A percentile compares a stretch with the other conserved stretches of the same genome.
These are phyloP conservation scores for Ophiostoma novo-ulmi DNA, from an alignment of 2,329 filamentous ascomycete genomes.

Conservation along the genomic window DNA sequence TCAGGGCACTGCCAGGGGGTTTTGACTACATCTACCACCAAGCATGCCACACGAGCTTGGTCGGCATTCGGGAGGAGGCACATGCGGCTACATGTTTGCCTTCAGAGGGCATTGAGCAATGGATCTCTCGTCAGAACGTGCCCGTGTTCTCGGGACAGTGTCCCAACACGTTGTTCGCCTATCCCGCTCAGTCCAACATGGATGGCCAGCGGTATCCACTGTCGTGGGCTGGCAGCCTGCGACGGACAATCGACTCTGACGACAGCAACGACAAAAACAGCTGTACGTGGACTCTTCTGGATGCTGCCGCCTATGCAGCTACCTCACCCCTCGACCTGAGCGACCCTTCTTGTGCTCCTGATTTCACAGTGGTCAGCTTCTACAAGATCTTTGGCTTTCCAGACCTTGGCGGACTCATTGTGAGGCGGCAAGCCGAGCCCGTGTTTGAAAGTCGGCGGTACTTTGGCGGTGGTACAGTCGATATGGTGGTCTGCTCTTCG, in stretches of 20 bases:
- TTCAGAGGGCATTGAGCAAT: conserved; percentile 58
- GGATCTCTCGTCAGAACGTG: conserved; percentile 46
- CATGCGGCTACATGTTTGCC: conserved; percentile 59
- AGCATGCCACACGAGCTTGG: conserved; percentile 79
- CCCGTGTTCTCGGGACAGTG: neutral
- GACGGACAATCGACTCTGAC: conserved; percentile 9
- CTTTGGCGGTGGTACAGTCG: conserved; percentile 92
- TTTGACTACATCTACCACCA: conserved; percentile 81
- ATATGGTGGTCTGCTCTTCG: conserved; percentile 71
- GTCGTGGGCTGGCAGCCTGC: conserved; percentile 51
- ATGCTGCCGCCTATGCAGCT: conserved; percentile 75
- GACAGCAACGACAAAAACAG: neutral
- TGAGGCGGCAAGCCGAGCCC: conserved; percentile 64
- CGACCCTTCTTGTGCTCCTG: conserved; percentile 58
- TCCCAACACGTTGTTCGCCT: conserved; percentile 58
- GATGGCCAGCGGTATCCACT: conserved; percentile 71
- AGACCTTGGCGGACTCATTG: conserved; percentile 78
- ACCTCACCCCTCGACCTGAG: conserved; percentile 71
- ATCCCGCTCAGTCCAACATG: conserved; percentile 90
- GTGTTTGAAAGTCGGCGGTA: conserved; percentile 66
- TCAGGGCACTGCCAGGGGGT: conserved; percentile 62
- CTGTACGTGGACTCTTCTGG: conserved; percentile 63
- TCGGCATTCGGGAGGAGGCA: conserved; percentile 74
- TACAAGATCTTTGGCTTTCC: conserved; percentile 99
- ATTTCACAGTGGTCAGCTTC: conserved; percentile 82